Evolutionary conservation across 2,329 filamentous ascomycete genomes (phyloP).

Genomic region (Fusarium penzigii): DNA sequence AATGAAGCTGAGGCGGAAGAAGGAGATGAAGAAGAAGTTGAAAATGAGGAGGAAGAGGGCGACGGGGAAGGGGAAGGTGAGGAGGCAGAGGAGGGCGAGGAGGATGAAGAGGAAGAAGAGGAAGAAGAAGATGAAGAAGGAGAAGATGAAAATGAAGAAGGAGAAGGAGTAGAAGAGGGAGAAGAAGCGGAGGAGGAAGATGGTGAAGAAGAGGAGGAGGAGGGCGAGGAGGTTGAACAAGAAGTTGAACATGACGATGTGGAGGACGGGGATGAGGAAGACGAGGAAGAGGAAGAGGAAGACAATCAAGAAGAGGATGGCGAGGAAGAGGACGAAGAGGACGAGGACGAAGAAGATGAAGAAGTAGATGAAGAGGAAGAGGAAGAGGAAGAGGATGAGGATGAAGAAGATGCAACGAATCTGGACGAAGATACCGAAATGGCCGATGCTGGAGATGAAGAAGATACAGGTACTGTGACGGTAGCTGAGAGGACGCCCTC

Average conservation of each 20-base stretch:
- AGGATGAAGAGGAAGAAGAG: conserved; percentile 2
- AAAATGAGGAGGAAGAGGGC: conserved; percentile 14
- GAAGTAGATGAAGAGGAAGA: conserved; percentile 1
- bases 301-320: neutral
- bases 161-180: neutral
- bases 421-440: neutral
- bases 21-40: conserved; percentile 4
- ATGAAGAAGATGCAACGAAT: neutral
- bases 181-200: neutral
- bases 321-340: neutral
- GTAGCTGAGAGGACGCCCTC: neutral
- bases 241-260: conserved; percentile 1
- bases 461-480: neutral
- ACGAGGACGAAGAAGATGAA: neutral
- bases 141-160: neutral
- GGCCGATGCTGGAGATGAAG: neutral
- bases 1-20: conserved; percentile 14
- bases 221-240: conserved; percentile 1
- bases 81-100: conserved; percentile 15
- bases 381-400: conserved; percentile 2
- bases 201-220: neutral
- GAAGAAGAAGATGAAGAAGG: neutral
- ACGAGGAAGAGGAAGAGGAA: neutral
- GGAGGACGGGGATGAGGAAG: conserved; percentile 2
- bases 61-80: conserved; percentile 18